Percentiles rank a stretch among this genome's conserved stretches.
These are phyloP conservation scores for Penicillium polonicum DNA, from an alignment of 2,329 filamentous ascomycete genomes.

Conservation along the genomic window DNA sequence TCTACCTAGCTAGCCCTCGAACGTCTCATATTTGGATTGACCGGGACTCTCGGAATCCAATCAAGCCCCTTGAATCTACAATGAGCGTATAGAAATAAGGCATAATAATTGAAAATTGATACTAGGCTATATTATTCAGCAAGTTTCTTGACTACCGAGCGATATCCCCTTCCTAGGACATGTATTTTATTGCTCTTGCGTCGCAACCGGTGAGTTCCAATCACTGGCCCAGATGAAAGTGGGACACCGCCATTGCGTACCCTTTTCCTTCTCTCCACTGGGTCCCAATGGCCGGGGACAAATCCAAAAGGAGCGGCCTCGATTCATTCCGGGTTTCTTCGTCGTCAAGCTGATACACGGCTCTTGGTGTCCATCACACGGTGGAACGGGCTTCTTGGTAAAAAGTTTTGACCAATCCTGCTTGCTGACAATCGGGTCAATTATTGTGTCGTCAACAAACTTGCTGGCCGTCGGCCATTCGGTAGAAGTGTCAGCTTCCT, in stretches of 20 bases:
- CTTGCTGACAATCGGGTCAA: conserved; percentile 69
- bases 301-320: conserved; percentile 65
- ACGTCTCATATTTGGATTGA: neutral
- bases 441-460: conserved; percentile 48
- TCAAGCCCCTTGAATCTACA: neutral
- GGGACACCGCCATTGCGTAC: conserved; percentile 80
- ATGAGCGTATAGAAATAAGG: neutral
- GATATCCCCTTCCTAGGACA: neutral
- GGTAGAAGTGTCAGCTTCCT: neutral
- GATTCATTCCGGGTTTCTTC: conserved; percentile 86
- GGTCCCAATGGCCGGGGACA: conserved; percentile 78
- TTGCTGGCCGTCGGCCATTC: conserved; percentile 15
- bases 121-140: neutral
- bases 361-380: conserved; percentile 80
- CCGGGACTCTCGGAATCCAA: neutral
- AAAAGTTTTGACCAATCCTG: conserved; percentile 86
- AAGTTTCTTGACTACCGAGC: neutral
- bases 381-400: conserved; percentile 68
- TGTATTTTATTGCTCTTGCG: neutral
- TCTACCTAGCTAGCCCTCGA: neutral
- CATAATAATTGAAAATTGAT: neutral
- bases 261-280: conserved; percentile 77
- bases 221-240: conserved; percentile 75
- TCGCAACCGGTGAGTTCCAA: conserved; percentile 49
- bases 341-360: conserved; percentile 80